Base-by-base conservation (phyloP, 257 asterid genomes). In the Jacaranda mimosifolia region DNA sequence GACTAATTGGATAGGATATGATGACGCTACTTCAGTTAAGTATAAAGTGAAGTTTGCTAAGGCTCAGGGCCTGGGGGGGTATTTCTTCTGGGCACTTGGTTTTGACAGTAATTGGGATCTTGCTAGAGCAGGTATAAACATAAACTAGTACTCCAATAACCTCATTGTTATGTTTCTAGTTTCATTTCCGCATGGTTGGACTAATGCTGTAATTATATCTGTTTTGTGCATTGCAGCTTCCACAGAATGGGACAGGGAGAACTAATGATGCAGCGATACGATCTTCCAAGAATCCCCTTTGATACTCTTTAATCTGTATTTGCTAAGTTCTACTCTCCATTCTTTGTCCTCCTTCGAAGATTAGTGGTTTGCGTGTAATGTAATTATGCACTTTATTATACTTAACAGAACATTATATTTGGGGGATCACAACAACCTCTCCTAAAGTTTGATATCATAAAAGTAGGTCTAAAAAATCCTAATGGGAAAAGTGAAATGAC, bases 11-110 rank as follows among this genome's bases (percentile, higher is more conserved):
- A 83, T 90, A 18, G 90, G 97, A 11, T 90, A 90, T 51, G 97
- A 90, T 73, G 93, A 90, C 35, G 9, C 63, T 0, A 67, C 40
- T 11, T 85, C 96, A 2, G 43, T 86, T 4, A 4, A 18, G 63
- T 17, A 77, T 11, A 90, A 87, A 85, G 63, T 88, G 10, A 80
- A 75, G 84, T 88, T 63, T 78, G 89, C 94, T 3, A 87, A 83
- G 78, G 81, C 75, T 12, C 87, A 86, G 72, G 89, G 88, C 1
- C 86, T 90, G 82, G 94, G 91, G 8, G 96, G 96, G 5, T 91
- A 91, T 83, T 90, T 91, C 77, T 90, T 90, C 32, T 90, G 96
- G 96, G 92, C 87, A 13, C 89, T 91, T 65, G 93, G 91, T 72
- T 82, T 58, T 68, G 88, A 87, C 79, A 87, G 83, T 70, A 77